A percentile compares a stretch with the other conserved stretches of the same genome.
Evolutionary conservation across 1,139 yeast species (phyloP).

Genomic region (Lodderomyces margitis): DNA sequence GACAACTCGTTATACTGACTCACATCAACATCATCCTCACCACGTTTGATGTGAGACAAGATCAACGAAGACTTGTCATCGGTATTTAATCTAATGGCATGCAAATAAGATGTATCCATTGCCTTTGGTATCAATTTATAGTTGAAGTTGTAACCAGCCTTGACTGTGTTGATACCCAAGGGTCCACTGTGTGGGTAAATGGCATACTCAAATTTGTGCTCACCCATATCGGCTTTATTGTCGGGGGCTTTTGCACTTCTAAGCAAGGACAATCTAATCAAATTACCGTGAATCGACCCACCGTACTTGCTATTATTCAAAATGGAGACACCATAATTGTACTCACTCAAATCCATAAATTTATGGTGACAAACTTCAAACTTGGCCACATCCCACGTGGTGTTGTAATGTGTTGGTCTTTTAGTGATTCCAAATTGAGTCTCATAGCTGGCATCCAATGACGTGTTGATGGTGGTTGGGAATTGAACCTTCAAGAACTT

Average conservation of each 20-base stretch:
- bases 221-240: slow-evolving; percentile 90
- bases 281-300: slow-evolving; percentile 84
- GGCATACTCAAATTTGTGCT: slow-evolving; percentile 80
- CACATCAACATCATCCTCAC: slow-evolving; percentile 74
- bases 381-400: slow-evolving; percentile 94
- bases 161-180: slow-evolving; percentile 62
- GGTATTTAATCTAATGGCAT: slow-evolving; percentile 35
- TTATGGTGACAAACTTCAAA: slow-evolving; percentile 95
- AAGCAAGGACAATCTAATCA: slow-evolving; percentile 77
- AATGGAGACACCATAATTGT: slow-evolving; percentile 82
- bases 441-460: slow-evolving; percentile 75
- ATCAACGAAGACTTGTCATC: slow-evolving; percentile 51
- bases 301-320: slow-evolving; percentile 89
- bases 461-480: slow-evolving; percentile 78
- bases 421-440: slow-evolving; percentile 90
- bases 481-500: slow-evolving; percentile 92
- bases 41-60: slow-evolving; percentile 78
- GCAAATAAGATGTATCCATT: slow-evolving; percentile 20
- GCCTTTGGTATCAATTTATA: slow-evolving; percentile 38
- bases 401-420: slow-evolving; percentile 92
- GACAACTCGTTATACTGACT: slow-evolving; percentile 34
- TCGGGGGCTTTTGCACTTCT: slow-evolving; percentile 92
- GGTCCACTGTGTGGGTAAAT: slow-evolving; percentile 76
- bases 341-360: slow-evolving; percentile 88
- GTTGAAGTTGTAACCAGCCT: slow-evolving; percentile 78